Base-by-base conservation (phyloP, 1,139 yeast genomes). In the Debaryomyces psychrophilus region DNA sequence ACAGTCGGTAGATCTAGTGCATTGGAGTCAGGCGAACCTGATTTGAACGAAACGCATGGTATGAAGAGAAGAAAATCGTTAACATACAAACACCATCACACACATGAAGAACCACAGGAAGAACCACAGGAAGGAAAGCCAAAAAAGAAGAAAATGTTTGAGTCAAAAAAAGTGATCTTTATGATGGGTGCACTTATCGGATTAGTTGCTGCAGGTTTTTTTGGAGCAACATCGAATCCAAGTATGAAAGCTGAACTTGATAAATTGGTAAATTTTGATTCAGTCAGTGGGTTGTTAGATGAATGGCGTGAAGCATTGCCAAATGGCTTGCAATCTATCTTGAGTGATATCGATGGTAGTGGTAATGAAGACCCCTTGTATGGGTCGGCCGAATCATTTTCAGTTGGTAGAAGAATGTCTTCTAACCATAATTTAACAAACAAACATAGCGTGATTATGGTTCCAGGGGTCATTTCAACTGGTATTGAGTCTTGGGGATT, bases 401-500 rank as follows among this genome's bases (percentile, higher is more conserved):
- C 95, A 1, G 96, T 90, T 20, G 99, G 99, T 2, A 79, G 77
- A 54, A 74, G 86, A 43, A 69, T 92, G 72, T 69, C 68, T 20
- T 63, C 70, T 5, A 76, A 71, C 26, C 77, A 79, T 37, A 81
- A 85, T 28, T 65, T 79, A 41, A 61, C 74, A 0, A 76, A 82
- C 1, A 81, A 86, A 51, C 77, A 81, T 64, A 96, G 96, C 12
- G 96, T 93, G 11, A 81, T 93, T 8, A 79, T 93, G 83, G 90
- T 93, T 20, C 99, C 99, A 0, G 99, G 99, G 2, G 98, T 93
- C 7, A 88, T 90, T 44, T 88, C 97, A 26, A 92, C 98, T 0
- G 97, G 98, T 2, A 76, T 93, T 38, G 99, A 95, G 64, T 85
- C 93, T 39, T 93, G 99, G 99, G 87, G 96, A 27, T 73, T 89